phyloP scores from a whole-genome alignment of 169 alveolate genomes.

The Babesia divergens region DNA sequence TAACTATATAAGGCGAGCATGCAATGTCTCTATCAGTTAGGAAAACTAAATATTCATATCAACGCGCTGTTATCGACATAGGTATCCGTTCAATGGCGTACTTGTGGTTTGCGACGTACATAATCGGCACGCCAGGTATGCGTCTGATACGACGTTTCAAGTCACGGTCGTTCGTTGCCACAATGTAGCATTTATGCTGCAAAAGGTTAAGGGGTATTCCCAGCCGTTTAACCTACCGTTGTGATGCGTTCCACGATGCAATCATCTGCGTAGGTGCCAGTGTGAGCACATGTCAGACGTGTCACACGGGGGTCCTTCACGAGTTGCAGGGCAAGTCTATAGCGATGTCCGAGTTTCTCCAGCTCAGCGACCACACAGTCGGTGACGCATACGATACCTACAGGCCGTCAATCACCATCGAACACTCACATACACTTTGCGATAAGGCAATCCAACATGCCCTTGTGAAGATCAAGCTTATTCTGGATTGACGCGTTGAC shows the following conservation, averaged over 20 bases:
- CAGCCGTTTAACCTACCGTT: constrained; percentile 42
- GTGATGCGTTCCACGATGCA: constrained; percentile 95
- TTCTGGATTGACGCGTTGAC: constrained; percentile 96
- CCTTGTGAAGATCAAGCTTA: constrained; percentile 93
- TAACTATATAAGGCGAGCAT: no score
- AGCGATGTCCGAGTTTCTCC: constrained; percentile 97
- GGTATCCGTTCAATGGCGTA: constrained; percentile 95
- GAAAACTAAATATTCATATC: no score
- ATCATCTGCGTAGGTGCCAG: constrained; percentile 99
- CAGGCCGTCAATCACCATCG: background rate
- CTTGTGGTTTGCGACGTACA: constrained; percentile 93
- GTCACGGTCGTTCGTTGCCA: constrained; percentile 98
- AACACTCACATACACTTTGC: constrained; percentile 87
- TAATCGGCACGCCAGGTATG: constrained; percentile 98
- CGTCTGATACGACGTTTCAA: constrained; percentile 94
- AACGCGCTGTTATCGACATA: constrained; percentile 81
- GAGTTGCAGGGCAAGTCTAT: constrained; percentile 92
- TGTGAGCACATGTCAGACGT: constrained; percentile 93
- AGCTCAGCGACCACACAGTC: constrained; percentile 98
- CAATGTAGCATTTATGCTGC: constrained; percentile 93
- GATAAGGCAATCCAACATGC: constrained; percentile 93
- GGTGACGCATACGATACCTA: constrained; percentile 90
- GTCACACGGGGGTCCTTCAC: constrained; percentile 96
- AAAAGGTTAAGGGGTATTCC: background rate
- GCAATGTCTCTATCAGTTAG: no score